These are phyloP conservation scores for Coemansia sp. DNA, from an alignment of 192 early-diverging fungal genomes.

Conservation along the genomic window DNA sequence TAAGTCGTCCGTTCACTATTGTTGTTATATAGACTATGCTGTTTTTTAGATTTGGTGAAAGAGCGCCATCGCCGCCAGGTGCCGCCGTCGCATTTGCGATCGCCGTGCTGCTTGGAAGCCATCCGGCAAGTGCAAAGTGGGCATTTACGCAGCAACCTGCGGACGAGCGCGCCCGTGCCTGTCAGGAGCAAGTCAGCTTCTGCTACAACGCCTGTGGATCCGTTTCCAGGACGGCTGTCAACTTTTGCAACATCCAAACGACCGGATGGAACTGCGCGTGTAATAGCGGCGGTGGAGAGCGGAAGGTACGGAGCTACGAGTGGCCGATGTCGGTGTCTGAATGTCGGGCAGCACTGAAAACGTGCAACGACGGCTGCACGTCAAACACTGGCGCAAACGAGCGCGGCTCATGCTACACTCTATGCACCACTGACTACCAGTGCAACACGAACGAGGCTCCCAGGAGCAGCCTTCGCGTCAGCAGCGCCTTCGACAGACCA, in stretches of 20 bases:
- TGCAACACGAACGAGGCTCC: constrained; percentile 47
- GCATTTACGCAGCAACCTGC: constrained; percentile 40
- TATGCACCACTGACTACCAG: constrained; percentile 38
- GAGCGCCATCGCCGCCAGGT: background rate
- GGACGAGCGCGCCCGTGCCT: constrained; percentile 40
- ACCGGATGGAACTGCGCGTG: constrained; percentile 55
- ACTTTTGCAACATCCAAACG: constrained; percentile 55
- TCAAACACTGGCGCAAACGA: constrained; percentile 19
- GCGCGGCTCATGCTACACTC: constrained; percentile 30
- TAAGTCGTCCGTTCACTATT: too few relatives aligned
- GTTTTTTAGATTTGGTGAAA: background rate
- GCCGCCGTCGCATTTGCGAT: constrained; percentile 3
- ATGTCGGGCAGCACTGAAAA: constrained; percentile 38
- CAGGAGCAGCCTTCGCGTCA: constrained; percentile 39
- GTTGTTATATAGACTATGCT: too few relatives aligned
- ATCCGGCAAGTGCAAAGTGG: constrained; percentile 29
- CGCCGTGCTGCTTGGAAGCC: background rate
- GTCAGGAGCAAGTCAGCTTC: constrained; percentile 53
- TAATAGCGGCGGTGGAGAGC: constrained; percentile 19
- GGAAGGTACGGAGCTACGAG: constrained; percentile 28
- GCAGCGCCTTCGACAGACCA: constrained; percentile 31
- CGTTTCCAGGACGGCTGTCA: constrained; percentile 29
- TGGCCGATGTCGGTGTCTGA: constrained; percentile 45
- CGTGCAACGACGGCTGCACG: constrained; percentile 32
- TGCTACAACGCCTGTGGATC: constrained; percentile 49